Evolutionary conservation across 495 filamentous ascomycete genomes (phyloP).

Genomic region (Penicillium nucicola): DNA sequence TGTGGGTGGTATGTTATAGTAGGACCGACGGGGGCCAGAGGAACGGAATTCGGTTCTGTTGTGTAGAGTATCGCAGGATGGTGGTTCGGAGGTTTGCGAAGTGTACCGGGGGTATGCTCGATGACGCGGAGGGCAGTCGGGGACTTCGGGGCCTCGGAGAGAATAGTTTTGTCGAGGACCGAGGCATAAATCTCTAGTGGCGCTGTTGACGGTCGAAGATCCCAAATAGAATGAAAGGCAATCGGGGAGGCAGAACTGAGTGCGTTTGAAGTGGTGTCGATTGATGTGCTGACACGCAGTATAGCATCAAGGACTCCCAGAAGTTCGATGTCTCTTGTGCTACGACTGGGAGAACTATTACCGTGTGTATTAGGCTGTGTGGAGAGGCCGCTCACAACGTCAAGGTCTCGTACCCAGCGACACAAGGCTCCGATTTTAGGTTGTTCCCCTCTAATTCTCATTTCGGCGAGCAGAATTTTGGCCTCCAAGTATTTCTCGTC

Average conservation of each 20-base stretch:
- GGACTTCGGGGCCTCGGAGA: slow-evolving; percentile 25
- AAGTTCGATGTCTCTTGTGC: slow-evolving; percentile 24
- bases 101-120: slow-evolving; percentile 31
- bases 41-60: slow-evolving; percentile 29
- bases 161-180: slow-evolving; percentile 35
- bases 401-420: slow-evolving; percentile 40
- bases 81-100: slow-evolving; percentile 39
- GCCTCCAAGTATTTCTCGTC: slow-evolving; percentile 36
- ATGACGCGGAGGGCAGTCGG: slow-evolving; percentile 31
- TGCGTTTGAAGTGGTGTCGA: slow-evolving; percentile 27
- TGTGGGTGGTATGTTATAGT: slow-evolving; percentile 35
- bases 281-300: slow-evolving; percentile 35
- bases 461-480: slow-evolving; percentile 34
- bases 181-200: slow-evolving; percentile 31
- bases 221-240: slow-evolving; percentile 39
- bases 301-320: slow-evolving; percentile 36
- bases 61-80: slow-evolving; percentile 39
- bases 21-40: slow-evolving; percentile 22
- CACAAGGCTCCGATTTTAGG: slow-evolving; percentile 40
- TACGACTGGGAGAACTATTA: slow-evolving; percentile 18
- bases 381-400: slow-evolving; percentile 39
- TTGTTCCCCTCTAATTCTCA: slow-evolving; percentile 34
- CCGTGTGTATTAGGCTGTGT: slow-evolving; percentile 25
- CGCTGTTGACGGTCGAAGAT: slow-evolving; percentile 31
- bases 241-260: slow-evolving; percentile 28